Conservation (phyloP, 2,329 filamentous ascomycete species). For the Lachnellula cervina region DNA sequence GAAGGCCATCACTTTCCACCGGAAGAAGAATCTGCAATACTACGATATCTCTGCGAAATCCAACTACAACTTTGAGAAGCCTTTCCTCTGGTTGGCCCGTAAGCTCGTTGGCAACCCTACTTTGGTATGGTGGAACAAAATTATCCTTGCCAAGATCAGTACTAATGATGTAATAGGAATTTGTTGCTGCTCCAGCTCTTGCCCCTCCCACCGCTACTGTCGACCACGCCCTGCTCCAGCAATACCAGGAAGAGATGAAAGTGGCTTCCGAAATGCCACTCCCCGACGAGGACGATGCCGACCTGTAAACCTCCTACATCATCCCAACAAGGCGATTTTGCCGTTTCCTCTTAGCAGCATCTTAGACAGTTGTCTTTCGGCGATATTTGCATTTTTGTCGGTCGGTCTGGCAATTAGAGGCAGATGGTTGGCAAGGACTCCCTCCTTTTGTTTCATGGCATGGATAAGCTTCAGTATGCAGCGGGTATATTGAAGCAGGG, state of each 20-base stretch:
- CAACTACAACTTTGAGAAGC: conserved; percentile 99
- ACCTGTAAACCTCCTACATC: conserved; percentile 33
- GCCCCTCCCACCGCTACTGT: conserved; percentile 90
- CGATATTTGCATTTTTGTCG: conserved; percentile 30
- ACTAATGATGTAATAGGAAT: conserved; percentile 59
- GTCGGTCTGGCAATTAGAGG: conserved; percentile 28
- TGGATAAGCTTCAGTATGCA: conserved; percentile 23
- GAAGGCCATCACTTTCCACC: conserved; percentile 99
- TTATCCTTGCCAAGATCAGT: conserved; percentile 10
- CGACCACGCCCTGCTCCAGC: conserved; percentile 72
- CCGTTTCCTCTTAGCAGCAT: conserved; percentile 28
- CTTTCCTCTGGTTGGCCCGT: conserved; percentile 97
- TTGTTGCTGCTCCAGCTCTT: conserved; percentile 90
- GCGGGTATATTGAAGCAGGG: conserved; percentile 20
- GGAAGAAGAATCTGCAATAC: conserved; percentile 99
- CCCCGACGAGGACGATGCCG: conserved; percentile 87
- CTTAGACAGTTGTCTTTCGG: conserved; percentile 32
- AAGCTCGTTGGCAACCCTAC: conserved; percentile 94
- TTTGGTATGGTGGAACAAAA: conserved; percentile 54
- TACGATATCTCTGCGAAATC: conserved; percentile 99
- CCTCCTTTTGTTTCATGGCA: conserved; percentile 24
- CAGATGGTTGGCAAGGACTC: conserved; percentile 22
- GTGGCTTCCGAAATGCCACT: conserved; percentile 77
- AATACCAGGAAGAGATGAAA: conserved; percentile 87
- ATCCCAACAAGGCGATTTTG: conserved; percentile 14